Percentiles rank a stretch among this genome's conserved stretches.
Conservation (phyloP, 164 flowering plant species). For the Berberis thunbergii region DNA sequence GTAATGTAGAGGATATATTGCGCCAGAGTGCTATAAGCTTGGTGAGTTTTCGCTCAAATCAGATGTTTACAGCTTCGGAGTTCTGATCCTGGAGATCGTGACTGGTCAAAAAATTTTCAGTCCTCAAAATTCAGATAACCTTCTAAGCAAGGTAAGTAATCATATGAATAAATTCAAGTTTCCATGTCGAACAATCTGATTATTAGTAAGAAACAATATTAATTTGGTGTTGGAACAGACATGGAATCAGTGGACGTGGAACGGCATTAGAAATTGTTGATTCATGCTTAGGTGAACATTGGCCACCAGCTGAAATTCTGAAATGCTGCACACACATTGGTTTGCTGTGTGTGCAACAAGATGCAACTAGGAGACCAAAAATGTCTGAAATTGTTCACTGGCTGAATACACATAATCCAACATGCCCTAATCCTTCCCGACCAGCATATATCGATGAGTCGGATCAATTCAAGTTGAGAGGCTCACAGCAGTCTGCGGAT, state of each 20-base stretch:
- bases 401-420: not conserved
- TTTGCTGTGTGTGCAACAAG: constrained; percentile 1
- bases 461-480: too few species aligned
- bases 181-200: not conserved
- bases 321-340: constrained; percentile 2
- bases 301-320: not conserved
- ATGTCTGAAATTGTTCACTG: not conserved
- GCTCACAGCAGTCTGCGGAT: not conserved
- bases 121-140: constrained; percentile 10
- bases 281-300: not conserved
- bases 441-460: constrained; percentile 1
- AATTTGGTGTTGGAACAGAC: not conserved
- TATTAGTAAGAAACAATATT: not conserved
- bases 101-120: constrained; percentile 17
- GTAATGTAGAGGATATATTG: constrained; percentile 35
- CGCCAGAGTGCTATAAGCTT: constrained; percentile 36
- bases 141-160: constrained; percentile 22
- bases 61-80: constrained; percentile 44
- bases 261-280: not conserved
- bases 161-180: not conserved
- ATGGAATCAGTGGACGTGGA: constrained; percentile 2
- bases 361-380: not conserved
- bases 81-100: constrained; percentile 35
- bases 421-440: not conserved
- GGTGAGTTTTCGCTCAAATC: constrained; percentile 37